Evolutionary conservation across 2,329 filamentous ascomycete genomes (phyloP).

Genomic region (Colletotrichum sp.): DNA sequence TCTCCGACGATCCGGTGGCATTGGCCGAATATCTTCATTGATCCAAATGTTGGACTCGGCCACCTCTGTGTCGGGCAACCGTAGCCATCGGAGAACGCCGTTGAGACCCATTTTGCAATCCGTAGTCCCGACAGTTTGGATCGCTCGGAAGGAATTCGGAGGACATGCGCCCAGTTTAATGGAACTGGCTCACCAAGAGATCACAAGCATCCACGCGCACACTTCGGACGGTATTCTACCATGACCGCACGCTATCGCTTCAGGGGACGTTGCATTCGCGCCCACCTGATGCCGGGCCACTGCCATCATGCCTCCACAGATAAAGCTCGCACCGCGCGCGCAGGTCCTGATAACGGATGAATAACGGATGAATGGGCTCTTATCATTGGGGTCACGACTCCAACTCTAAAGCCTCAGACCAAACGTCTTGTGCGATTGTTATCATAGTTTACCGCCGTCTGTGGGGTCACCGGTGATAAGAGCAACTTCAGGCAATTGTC

Average conservation of each 20-base stretch:
- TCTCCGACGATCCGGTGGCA: slow-evolving; percentile 14
- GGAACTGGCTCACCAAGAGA: background rate
- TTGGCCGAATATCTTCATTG: slow-evolving; percentile 20
- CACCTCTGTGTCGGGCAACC: slow-evolving; percentile 7
- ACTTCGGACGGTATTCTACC: background rate
- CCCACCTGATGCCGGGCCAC: background rate
- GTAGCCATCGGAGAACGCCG: background rate
- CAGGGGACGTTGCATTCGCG: background rate
- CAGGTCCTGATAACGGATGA: background rate
- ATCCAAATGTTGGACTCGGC: slow-evolving; percentile 21
- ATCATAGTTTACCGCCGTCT: background rate
- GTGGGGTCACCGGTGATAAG: slow-evolving; percentile 6
- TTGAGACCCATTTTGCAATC: background rate
- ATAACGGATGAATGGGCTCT: background rate
- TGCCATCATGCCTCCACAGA: background rate
- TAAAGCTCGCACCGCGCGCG: background rate
- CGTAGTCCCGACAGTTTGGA: background rate
- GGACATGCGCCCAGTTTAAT: background rate
- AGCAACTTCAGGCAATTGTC: background rate
- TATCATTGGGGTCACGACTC: slow-evolving; percentile 13
- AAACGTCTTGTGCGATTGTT: background rate
- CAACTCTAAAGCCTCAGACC: background rate
- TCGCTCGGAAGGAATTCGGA: background rate
- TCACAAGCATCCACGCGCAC: background rate
- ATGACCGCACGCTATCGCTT: background rate